phyloP scores from a whole-genome alignment of 352 stramenopile genomes.

The Globisporangium mamillatum region DNA sequence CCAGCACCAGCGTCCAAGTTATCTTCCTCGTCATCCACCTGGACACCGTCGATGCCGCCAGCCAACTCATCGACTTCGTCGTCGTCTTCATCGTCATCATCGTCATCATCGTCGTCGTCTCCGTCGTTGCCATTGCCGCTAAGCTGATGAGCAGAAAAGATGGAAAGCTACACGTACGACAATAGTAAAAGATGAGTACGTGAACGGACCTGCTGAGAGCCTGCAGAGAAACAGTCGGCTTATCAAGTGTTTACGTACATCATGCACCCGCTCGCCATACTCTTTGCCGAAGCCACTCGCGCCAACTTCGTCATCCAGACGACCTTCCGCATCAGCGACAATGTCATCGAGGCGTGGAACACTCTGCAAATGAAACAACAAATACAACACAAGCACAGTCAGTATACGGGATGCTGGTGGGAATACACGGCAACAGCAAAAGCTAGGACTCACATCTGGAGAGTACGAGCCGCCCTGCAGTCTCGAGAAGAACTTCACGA shows the following conservation, averaged over 20 bases:
- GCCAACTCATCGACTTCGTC: slow-evolving; percentile 35
- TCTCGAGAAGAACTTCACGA: slow-evolving; percentile 95
- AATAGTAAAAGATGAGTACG: not conserved
- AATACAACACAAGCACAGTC: slow-evolving; percentile 15
- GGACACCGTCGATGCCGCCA: slow-evolving; percentile 34
- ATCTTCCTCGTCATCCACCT: slow-evolving; percentile 28
- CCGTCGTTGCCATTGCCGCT: slow-evolving; percentile 35
- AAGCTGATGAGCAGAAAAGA: slow-evolving; percentile 70
- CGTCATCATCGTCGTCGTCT: slow-evolving; percentile 47
- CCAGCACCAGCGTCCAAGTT: slow-evolving; percentile 18
- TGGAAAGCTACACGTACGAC: slow-evolving; percentile 48
- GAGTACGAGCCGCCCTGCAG: slow-evolving; percentile 79
- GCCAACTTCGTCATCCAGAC: slow-evolving; percentile 66
- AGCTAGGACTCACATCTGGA: slow-evolving; percentile 57
- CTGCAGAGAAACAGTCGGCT: not conserved
- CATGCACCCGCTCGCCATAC: slow-evolving; percentile 65
- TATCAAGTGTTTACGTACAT: slow-evolving; percentile 32
- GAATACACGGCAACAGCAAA: slow-evolving; percentile 22
- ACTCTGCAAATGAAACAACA: slow-evolving; percentile 22
- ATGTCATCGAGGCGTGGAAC: slow-evolving; percentile 67
- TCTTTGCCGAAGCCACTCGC: slow-evolving; percentile 82
- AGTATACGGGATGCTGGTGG: not conserved
- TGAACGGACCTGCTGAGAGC: not conserved
- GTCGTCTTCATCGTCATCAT: slow-evolving; percentile 31
- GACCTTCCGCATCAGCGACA: slow-evolving; percentile 54